Conservation (phyloP, 2,329 filamentous ascomycete species). For the Alternaria longipes region DNA sequence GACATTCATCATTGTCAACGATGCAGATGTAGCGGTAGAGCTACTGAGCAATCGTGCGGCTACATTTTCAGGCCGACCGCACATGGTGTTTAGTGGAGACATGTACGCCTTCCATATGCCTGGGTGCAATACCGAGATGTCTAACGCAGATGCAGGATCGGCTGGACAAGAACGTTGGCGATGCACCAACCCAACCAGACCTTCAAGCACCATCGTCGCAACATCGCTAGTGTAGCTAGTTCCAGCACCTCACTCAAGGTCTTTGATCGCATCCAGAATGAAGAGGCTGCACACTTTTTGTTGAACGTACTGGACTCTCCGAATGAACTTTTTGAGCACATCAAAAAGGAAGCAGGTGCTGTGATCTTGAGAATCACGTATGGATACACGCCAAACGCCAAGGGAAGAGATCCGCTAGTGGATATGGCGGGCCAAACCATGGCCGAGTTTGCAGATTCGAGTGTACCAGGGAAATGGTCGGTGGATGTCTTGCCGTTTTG, state of each 20-base stretch:
- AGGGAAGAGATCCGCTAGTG: slow-evolving; percentile 55
- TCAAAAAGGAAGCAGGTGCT: slow-evolving; percentile 38
- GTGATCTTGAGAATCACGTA: slow-evolving; percentile 43
- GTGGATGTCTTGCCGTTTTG: slow-evolving; percentile 60
- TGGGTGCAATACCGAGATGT: not conserved
- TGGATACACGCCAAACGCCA: slow-evolving; percentile 57
- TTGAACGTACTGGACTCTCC: slow-evolving; percentile 35
- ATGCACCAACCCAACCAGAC: slow-evolving; percentile 32
- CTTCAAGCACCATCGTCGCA: slow-evolving; percentile 38
- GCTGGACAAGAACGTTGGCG: slow-evolving; percentile 36
- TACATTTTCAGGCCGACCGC: slow-evolving; percentile 33
- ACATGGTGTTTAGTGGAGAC: slow-evolving; percentile 35
- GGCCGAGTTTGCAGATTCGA: slow-evolving; percentile 52
- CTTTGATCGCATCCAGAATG: slow-evolving; percentile 41
- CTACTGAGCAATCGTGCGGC: slow-evolving; percentile 33
- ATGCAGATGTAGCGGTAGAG: slow-evolving; percentile 38
- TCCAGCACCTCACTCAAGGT: slow-evolving; percentile 30
- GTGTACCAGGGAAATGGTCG: slow-evolving; percentile 55
- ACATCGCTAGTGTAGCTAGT: slow-evolving; percentile 39
- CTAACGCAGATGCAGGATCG: slow-evolving; percentile 26
- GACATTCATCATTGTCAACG: slow-evolving; percentile 43
- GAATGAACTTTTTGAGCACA: slow-evolving; percentile 37
- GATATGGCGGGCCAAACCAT: slow-evolving; percentile 55
- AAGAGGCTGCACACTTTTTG: slow-evolving; percentile 40
- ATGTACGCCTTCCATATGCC: slow-evolving; percentile 24